Evolutionary conservation across 2,329 filamentous ascomycete genomes (phyloP), one percentile per base, ranked within the genome.

Genomic region (Penicillium digitatum): DNA sequence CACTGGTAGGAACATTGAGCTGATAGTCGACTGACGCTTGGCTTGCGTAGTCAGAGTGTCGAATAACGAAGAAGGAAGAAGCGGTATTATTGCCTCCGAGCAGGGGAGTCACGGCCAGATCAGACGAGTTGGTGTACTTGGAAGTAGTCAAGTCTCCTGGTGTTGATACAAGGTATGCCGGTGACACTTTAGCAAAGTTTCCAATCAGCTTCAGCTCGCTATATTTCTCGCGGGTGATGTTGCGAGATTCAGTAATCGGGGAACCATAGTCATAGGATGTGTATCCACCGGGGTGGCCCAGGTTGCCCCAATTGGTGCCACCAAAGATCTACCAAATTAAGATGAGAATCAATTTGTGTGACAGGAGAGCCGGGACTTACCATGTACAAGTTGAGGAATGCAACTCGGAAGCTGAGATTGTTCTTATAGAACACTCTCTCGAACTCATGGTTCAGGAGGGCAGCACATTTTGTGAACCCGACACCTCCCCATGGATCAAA

Each of bases 301-400:
- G 71, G 58, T 90, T 92, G 0, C 89, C 89, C 89, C 89, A 93
- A 67, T 93, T 94, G 0, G 89, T 92, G 6, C 89, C 89, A 14
- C 89, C 89, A 61, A 81, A 89, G 0, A 81, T 85, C 81, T 82
- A 16, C 32, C 0, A 31, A 12, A 12, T 16, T 54, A 12, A 59
- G 34, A 37, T 12, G 6, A 34, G 31, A 1, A 42, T 39, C 1
- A 2, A 5, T 3, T 1, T 39, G 9, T 2, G n/a, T 18, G 8
- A 22, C 1, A 12, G 9, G 10, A 2, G 6, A 34, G 7, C 5
- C 0, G 0, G 4, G 6, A 57, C 70, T 61, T 66, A 85, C 84
- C 89, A 92, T 92, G 69, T 91, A 92, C 1, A 90, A 66, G 62
- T 86, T 91, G 54, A 90, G 76, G 8, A 93, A 82, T 0, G 82